Evolutionary conservation across 176 grass and related monocot species (phyloP).

Genomic region (Cenchrus fungigraminus): DNA sequence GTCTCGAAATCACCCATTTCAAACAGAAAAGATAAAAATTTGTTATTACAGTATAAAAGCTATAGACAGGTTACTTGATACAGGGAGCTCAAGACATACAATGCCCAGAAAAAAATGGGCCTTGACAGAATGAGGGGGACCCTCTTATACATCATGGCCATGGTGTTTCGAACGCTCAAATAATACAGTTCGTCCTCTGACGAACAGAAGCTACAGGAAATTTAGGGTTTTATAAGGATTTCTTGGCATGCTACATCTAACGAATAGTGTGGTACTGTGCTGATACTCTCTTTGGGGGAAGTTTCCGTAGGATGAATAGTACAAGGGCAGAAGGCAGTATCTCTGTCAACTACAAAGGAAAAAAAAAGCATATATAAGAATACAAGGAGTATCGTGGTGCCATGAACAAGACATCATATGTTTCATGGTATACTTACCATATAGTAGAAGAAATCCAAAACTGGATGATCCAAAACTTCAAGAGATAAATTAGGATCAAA

Average conservation of each 20-base stretch:
- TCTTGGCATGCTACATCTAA: constrained; percentile 37
- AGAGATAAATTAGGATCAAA: constrained; percentile 76
- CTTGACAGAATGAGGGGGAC: background rate
- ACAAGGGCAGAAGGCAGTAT: constrained; percentile 89
- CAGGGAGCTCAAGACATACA: background rate
- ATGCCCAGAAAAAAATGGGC: background rate
- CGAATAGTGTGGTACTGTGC: constrained; percentile 70
- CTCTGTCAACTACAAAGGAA: constrained; percentile 66
- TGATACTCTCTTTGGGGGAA: constrained; percentile 76
- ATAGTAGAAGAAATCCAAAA: constrained; percentile 88
- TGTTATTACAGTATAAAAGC: constrained; percentile 10
- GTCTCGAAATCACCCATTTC: background rate
- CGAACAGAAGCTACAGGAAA: constrained; percentile 1
- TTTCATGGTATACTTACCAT: constrained; percentile 61
- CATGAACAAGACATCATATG: constrained; percentile 10
- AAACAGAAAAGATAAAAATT: background rate
- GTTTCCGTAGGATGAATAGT: constrained; percentile 83
- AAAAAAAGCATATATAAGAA: constrained; percentile 49
- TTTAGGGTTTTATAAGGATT: background rate
- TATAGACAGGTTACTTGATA: background rate
- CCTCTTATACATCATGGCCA: background rate
- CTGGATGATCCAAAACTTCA: constrained; percentile 84
- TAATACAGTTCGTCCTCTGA: constrained; percentile 19
- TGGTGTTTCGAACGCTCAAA: background rate
- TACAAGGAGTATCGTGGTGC: background rate